These are phyloP conservation scores for Aspergillus calidoustus DNA, from an alignment of 2,329 filamentous ascomycete genomes.

Conservation along the genomic window DNA sequence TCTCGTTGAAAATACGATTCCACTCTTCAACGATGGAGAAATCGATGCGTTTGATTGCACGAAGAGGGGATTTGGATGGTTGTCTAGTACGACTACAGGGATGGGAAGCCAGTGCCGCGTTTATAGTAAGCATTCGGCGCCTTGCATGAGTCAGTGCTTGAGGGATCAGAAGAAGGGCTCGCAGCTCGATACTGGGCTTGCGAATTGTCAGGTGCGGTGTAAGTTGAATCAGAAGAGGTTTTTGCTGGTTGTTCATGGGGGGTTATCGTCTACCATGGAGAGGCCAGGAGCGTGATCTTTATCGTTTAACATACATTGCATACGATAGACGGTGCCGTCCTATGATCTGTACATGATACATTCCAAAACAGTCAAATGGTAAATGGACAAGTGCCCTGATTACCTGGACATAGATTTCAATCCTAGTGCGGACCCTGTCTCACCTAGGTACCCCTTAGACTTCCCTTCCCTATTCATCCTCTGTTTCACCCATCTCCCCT, in stretches of 20 bases:
- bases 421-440: too few species aligned
- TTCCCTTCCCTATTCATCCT: too few species aligned
- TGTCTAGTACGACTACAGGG: background rate
- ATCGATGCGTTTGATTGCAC: conserved; percentile 2
- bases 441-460: too few species aligned
- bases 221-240: background rate
- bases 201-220: too few species aligned
- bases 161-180: background rate
- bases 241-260: background rate
- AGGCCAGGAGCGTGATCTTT: background rate
- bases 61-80: conserved; percentile 2
- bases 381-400: too few species aligned
- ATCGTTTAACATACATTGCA: too few species aligned
- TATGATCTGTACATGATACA: too few species aligned
- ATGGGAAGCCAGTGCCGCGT: conserved; percentile 7
- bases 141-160: background rate
- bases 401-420: too few species aligned
- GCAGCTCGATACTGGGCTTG: too few species aligned
- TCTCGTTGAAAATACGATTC: background rate
- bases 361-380: too few species aligned
- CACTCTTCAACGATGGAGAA: conserved; percentile 3
- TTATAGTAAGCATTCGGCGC: background rate
- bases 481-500: too few species aligned
- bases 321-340: too few species aligned
- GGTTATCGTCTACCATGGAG: background rate